These are phyloP conservation scores for Saccharomycopsis guyanensis DNA, from an alignment of 805 yeast genomes.

Conservation along the genomic window DNA sequence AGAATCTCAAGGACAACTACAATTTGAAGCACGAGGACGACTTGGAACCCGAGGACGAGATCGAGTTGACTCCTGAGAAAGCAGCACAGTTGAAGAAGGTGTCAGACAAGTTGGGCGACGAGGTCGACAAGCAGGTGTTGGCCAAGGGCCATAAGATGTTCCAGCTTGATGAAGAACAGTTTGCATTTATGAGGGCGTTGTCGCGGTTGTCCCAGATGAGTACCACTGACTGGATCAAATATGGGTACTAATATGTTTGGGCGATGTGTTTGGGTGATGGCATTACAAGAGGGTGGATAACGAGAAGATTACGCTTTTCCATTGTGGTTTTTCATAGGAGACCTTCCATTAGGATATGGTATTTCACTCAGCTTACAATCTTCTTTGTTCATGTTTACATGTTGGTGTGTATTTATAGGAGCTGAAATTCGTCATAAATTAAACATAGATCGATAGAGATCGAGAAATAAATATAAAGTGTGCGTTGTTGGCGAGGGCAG, in stretches of 20 bases:
- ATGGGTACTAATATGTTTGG: not conserved
- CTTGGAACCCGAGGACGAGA: conserved; percentile 29
- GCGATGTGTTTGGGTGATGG: too few species aligned
- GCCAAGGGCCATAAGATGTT: conserved; percentile 41
- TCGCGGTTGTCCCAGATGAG: conserved; percentile 91
- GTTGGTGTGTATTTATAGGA: too few species aligned
- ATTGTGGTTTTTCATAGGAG: too few species aligned
- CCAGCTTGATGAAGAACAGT: conserved; percentile 88
- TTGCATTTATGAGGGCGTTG: conserved; percentile 93
- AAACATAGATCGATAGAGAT: too few species aligned
- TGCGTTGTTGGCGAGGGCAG: too few species aligned
- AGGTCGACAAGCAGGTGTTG: conserved; percentile 11
- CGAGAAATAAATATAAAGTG: too few species aligned
- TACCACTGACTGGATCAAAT: conserved; percentile 82
- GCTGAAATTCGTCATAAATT: too few species aligned
- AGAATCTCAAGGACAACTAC: conserved; percentile 43
- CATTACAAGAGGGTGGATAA: too few species aligned
- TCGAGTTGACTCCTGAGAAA: conserved; percentile 26
- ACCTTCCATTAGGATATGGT: too few species aligned
- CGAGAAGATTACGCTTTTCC: too few species aligned
- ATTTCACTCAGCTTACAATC: too few species aligned
- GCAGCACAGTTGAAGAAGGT: conserved; percentile 16
- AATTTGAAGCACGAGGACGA: conserved; percentile 30
- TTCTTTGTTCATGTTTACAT: too few species aligned
- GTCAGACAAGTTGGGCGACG: conserved; percentile 6